phyloP scores from a whole-genome alignment of 1,139 yeast genomes.

The Fermentozyma sake region DNA sequence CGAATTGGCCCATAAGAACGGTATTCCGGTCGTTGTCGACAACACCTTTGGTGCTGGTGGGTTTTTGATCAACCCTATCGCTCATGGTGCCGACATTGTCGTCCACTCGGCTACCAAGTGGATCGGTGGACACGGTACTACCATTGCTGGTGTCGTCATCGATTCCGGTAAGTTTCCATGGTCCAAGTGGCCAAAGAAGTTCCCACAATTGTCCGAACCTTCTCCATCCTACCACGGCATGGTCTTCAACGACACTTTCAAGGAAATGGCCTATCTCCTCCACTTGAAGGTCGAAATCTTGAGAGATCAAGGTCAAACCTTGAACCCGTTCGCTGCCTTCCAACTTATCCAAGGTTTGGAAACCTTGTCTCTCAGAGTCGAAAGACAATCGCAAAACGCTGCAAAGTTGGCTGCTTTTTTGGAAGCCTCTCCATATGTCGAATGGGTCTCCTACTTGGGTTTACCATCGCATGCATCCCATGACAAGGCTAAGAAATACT shows the following conservation, averaged over 20 bases:
- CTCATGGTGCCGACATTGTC: constrained; percentile 82
- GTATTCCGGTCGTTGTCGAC: constrained; percentile 90
- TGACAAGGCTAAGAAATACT: constrained; percentile 76
- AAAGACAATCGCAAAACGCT: constrained; percentile 87
- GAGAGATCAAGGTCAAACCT: constrained; percentile 88
- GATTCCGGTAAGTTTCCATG: constrained; percentile 94
- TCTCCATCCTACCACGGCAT: constrained; percentile 93
- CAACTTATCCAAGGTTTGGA: constrained; percentile 86
- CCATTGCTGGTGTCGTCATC: constrained; percentile 87
- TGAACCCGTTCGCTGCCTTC: constrained; percentile 88
- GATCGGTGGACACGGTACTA: constrained; percentile 98
- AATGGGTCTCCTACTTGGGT: constrained; percentile 92
- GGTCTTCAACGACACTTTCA: constrained; percentile 75
- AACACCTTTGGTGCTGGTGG: constrained; percentile 99
- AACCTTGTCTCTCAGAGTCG: constrained; percentile 88
- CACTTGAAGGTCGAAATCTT: constrained; percentile 81
- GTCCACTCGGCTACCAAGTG: constrained; percentile 95
- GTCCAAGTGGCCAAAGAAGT: constrained; percentile 78
- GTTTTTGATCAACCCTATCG: constrained; percentile 76
- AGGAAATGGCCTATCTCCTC: constrained; percentile 72
- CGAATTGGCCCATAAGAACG: constrained; percentile 78
- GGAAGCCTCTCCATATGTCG: constrained; percentile 66
- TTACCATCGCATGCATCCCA: constrained; percentile 79
- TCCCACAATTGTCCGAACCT: constrained; percentile 87
- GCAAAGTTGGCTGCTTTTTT: constrained; percentile 73